Evolutionary conservation across 1,284 basidiomycete species (phyloP), one percentile per base, ranked within the genome.

Genomic region (Naganishia sp.): DNA sequence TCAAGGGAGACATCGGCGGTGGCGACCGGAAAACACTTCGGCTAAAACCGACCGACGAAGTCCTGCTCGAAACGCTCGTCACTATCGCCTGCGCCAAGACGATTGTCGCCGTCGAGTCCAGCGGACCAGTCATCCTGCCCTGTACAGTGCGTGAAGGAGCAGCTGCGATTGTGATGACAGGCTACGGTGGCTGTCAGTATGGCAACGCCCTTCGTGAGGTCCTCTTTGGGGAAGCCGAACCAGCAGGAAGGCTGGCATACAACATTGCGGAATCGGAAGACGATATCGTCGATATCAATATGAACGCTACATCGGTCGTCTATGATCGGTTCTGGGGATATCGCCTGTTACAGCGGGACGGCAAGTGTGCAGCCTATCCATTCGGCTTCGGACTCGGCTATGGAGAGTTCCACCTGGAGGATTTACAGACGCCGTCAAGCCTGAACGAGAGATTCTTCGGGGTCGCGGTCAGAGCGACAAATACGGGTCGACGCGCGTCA

Each of bases 371-470:
- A 18, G 63, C 63, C 9, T 56, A 65, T 45, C 53, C 63, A 6
- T 65, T 65, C 45, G 63, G 63, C 9, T 65, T 65, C 13, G 63
- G 53, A 28, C 39, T 64, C 6, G 63, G 63, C 17, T 65, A 65
- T 35, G 63, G 45, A 13, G 23, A 56, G 6, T 39, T 65, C 23
- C 23, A 50, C n/a, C 31, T 43, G 15, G 43, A 43, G 15, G 41
- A 65, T 3, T n/a, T 65, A 4, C 31, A 47, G 10, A 6, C 25
- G 9, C 11, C 32, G n/a, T 15, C 31, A 21, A 43, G 15, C 9
- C 46, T 64, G 15, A 23, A 51, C 25, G 21, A 43, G 15, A 21
- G 63, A 23, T 56, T 57, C 23, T 58, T 65, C 25, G 39, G n/a
- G 2, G 35, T 51, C 28, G 9, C 23, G 15, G 54, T 57, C 10